phyloP scores from a whole-genome alignment of 345 rosid species.

The Clausena lansium region DNA sequence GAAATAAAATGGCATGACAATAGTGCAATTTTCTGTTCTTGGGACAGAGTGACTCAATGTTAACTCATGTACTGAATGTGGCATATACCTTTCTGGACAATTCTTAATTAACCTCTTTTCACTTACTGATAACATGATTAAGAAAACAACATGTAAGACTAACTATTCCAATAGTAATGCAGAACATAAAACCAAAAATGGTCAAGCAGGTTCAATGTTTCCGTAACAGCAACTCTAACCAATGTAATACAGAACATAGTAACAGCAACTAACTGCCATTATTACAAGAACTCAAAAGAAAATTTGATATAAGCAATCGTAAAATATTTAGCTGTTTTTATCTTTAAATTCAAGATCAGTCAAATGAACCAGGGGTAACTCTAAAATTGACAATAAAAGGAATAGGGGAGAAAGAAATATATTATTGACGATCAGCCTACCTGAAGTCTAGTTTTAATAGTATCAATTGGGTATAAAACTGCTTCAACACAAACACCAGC shows the following conservation, averaged over 20 bases:
- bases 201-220: background rate
- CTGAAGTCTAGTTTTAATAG: slow-evolving; percentile 83
- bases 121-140: background rate
- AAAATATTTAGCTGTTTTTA: background rate
- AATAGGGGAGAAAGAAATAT: background rate
- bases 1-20: background rate
- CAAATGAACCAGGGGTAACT: background rate
- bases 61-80: background rate
- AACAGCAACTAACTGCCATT: background rate
- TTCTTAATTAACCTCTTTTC: background rate
- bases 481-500: slow-evolving; percentile 88
- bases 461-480: slow-evolving; percentile 81
- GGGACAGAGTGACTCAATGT: background rate
- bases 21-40: background rate
- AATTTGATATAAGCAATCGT: background rate
- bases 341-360: background rate
- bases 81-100: background rate
- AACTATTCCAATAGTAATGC: background rate
- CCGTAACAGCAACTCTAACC: background rate
- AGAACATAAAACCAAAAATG: background rate
- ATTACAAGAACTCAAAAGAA: background rate
- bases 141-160: background rate
- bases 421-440: slow-evolving; percentile 23
- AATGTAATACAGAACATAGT: background rate
- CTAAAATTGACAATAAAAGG: background rate